Evolutionary conservation across 305 asterid genomes (phyloP).

Genomic region (Stenogyne calaminthoides): DNA sequence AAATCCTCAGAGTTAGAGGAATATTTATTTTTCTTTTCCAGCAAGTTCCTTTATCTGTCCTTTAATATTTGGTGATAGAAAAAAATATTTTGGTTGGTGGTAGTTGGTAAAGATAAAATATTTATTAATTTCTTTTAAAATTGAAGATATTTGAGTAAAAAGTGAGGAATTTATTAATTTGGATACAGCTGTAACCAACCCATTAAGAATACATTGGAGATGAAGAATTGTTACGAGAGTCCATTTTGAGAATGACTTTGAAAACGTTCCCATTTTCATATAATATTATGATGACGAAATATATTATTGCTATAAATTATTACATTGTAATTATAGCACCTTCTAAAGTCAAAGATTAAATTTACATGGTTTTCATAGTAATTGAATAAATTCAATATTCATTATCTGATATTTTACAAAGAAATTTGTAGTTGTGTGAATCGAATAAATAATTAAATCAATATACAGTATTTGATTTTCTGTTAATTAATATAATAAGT

Average conservation of each 20-base stretch:
- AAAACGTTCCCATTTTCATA: conserved; percentile 2
- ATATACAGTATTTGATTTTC: not conserved
- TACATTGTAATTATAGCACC: not conserved
- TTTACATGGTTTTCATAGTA: not conserved
- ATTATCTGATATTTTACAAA: not conserved
- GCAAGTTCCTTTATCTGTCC: conserved; percentile 17
- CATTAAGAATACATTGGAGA: conserved; percentile 23
- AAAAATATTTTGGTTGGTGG: conserved; percentile 32
- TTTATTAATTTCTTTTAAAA: not conserved
- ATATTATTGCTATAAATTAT: not conserved
- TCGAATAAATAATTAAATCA: not conserved
- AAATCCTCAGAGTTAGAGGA: not conserved
- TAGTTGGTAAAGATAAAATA: conserved; percentile 27
- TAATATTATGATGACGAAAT: not conserved
- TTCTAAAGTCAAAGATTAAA: not conserved
- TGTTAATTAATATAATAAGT: no score
- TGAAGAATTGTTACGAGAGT: conserved; percentile 33
- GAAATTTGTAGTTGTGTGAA: not conserved
- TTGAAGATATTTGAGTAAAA: conserved; percentile 24
- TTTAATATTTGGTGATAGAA: conserved; percentile 18
- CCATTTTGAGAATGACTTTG: conserved; percentile 41
- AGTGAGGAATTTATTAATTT: conserved; percentile 21
- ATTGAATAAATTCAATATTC: not conserved
- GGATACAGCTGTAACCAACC: conserved; percentile 78
- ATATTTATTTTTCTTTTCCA: conserved; percentile 1